Percentiles rank a stretch among this genome's conserved stretches.
Conservation (phyloP, 1,284 basidiomycete species). For the Neolentinus lepideus region DNA sequence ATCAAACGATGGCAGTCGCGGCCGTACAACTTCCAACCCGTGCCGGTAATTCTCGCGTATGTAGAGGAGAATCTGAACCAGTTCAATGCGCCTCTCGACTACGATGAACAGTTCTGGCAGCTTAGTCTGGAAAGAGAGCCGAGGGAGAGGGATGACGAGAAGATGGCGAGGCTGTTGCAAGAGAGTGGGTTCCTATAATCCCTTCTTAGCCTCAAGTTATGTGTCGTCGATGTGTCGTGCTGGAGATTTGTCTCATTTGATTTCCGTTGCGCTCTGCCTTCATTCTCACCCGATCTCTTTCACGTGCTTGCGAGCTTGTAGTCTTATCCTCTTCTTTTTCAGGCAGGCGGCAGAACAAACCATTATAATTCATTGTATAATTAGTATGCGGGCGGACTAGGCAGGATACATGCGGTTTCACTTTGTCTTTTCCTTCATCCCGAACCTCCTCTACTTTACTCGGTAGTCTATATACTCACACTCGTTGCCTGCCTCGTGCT, state of each 20-base stretch:
- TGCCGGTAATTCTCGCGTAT: constrained; percentile 66
- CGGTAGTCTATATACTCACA: not conserved
- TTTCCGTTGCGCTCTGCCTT: no score
- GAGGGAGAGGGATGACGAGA: constrained; percentile 88
- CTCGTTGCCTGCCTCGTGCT: no score
- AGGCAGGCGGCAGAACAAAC: not conserved
- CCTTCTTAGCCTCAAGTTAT: not conserved
- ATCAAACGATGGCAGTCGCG: constrained; percentile 94
- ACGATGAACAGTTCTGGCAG: constrained; percentile 62
- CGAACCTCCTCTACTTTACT: not conserved
- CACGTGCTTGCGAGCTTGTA: not conserved
- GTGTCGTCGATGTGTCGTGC: not conserved
- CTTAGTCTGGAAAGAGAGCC: constrained; percentile 85
- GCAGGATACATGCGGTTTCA: not conserved
- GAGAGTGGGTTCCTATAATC: constrained; percentile 79
- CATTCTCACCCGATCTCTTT: not conserved
- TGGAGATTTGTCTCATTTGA: not conserved
- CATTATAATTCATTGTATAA: not conserved
- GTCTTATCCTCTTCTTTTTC: not conserved
- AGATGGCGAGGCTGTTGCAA: constrained; percentile 83
- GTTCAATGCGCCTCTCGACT: constrained; percentile 45
- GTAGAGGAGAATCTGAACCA: constrained; percentile 73
- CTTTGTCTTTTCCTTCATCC: not conserved
- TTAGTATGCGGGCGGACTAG: not conserved
- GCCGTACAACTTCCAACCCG: constrained; percentile 79